Base-by-base conservation (phyloP, 2,329 filamentous ascomycete genomes). In the Fusarium clavum region DNA sequence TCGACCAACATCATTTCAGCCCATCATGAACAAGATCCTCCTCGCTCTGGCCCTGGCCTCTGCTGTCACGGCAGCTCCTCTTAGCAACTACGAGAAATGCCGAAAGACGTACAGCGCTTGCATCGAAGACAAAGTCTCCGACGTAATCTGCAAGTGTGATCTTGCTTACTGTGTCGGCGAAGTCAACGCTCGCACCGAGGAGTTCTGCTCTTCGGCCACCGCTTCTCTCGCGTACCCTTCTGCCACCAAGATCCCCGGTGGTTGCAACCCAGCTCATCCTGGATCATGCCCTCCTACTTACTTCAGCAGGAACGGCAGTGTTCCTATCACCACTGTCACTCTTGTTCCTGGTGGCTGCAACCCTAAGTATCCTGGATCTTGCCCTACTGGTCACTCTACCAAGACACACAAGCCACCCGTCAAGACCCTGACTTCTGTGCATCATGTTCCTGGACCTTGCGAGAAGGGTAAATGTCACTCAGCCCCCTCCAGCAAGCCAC, bases 251-350 rank as follows among this genome's bases (percentile, higher is more conserved):
- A 65, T 65, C 2, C 69, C 67, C 4, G 60, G 59, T 10, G 68
- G 57, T 4, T 64, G 64, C 27, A 67, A 67, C 29, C 59, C 59
- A 13, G 66, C 66, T 46, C 67, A 69, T 29, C 64, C 67, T 6
- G 64, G 59, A n/a, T 68, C 64, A 4, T 70, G 62, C 29, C 57
- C 66, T 44, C 41, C 20, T 44, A 5, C 34, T 12, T 30, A 32
- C 14, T 29, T 20, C 10, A 53, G 34, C 32, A 38, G 40, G 10
- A 40, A 41, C 18, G 22, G n/a, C 6, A 16, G 9, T 20, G 32
- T 27, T 6, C 18, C 32, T 25, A 20, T 47, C 5, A 13, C 25
- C 3, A 47, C 45, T 4, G 14, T 47, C 25, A 47, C 45, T 29
- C 20, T 44, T 16, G 25, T 47, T 29, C 24, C 44, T n/a, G 44